Evolutionary conservation across 768 basidiomycete species (phyloP).

Genomic region (Boletus tylopilopsis): DNA sequence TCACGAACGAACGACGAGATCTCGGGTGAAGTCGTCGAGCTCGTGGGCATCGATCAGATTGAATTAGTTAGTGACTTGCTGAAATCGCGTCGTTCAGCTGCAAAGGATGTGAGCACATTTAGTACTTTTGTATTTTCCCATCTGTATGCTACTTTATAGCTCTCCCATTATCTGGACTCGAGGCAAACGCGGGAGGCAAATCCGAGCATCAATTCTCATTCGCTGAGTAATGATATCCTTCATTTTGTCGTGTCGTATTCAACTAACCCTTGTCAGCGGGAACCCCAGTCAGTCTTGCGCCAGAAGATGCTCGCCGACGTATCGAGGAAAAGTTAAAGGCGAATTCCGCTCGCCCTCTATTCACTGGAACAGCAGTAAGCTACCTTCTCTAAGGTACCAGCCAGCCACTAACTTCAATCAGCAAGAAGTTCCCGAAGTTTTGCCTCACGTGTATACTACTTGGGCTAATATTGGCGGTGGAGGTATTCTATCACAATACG

Average conservation of each 20-base stretch:
- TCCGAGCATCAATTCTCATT: neutral
- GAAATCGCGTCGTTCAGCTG: constrained; percentile 46
- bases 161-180: constrained; percentile 9
- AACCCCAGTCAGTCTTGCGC: constrained; percentile 30
- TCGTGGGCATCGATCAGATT: constrained; percentile 81
- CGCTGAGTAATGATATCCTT: constrained; percentile 9
- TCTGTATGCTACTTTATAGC: constrained; percentile 7
- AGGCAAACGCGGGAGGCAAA: neutral
- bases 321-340: constrained; percentile 57
- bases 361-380: constrained; percentile 51
- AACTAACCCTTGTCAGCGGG: neutral
- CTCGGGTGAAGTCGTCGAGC: constrained; percentile 71
- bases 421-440: constrained; percentile 54
- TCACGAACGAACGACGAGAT: constrained; percentile 62
- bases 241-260: neutral
- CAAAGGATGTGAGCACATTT: constrained; percentile 45
- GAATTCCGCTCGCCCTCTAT: constrained; percentile 66
- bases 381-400: neutral
- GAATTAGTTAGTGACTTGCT: constrained; percentile 75
- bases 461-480: constrained; percentile 54
- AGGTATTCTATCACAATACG: constrained; percentile 59
- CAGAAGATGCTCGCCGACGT: constrained; percentile 52
- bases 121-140: neutral
- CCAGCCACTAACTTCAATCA: constrained; percentile 25
- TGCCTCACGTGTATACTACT: constrained; percentile 90